A percentile compares a stretch with the other conserved stretches of the same genome.
phyloP scores from a whole-genome alignment of 139 green algal genomes.

The Picochlorum sp. region DNA sequence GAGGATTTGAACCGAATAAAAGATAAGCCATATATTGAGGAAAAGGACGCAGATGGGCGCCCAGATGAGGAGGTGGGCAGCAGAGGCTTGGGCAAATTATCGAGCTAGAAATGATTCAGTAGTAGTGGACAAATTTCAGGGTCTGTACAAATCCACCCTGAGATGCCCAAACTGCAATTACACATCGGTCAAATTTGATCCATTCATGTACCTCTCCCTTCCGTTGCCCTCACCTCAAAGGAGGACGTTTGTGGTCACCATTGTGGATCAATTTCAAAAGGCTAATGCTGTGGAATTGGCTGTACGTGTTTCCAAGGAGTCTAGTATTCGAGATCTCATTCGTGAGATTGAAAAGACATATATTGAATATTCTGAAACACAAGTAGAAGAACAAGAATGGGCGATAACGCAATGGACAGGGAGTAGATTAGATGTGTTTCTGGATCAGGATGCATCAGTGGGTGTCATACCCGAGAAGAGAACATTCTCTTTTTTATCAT shows the following conservation, averaged over 20 bases:
- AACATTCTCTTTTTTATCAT: neutral
- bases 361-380: slow-evolving; percentile 2
- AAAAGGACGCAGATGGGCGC: slow-evolving; percentile 60
- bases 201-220: slow-evolving; percentile 94
- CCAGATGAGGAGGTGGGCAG: slow-evolving; percentile 72
- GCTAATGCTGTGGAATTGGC: slow-evolving; percentile 19
- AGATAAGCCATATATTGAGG: slow-evolving; percentile 87
- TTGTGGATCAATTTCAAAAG: slow-evolving; percentile 47
- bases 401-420: slow-evolving; percentile 6
- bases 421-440: neutral
- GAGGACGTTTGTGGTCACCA: slow-evolving; percentile 38
- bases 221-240: slow-evolving; percentile 60
- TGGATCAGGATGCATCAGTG: slow-evolving; percentile 1
- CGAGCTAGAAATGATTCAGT: slow-evolving; percentile 77
- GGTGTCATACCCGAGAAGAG: neutral
- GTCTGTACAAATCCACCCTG: slow-evolving; percentile 70
- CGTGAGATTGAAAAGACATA: slow-evolving; percentile 11
- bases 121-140: slow-evolving; percentile 86
- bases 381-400: neutral
- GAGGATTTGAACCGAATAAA: slow-evolving; percentile 94
- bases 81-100: slow-evolving; percentile 76
- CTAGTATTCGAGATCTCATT: slow-evolving; percentile 38
- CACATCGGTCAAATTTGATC: slow-evolving; percentile 83
- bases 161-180: slow-evolving; percentile 75
- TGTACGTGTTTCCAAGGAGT: slow-evolving; percentile 36